Conservation (phyloP, 805 yeast species). For the Metschnikowia reukaufii region DNA sequence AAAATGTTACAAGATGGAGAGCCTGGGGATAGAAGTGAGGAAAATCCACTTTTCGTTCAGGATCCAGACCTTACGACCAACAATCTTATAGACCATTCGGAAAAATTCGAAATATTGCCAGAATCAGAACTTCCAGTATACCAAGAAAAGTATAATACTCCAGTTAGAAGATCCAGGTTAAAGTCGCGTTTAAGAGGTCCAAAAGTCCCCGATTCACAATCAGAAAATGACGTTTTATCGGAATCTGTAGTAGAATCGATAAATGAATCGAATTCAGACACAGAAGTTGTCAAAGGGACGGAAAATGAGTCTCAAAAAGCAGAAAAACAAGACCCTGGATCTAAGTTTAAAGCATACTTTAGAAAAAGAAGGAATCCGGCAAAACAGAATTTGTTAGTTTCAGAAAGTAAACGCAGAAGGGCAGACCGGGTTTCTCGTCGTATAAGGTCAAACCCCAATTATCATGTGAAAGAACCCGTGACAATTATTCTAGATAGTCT, state of each 20-base stretch:
- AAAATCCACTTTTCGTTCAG: neutral
- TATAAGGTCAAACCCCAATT: neutral
- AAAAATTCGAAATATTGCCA: neutral
- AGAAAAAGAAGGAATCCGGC: neutral
- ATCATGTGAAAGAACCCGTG: neutral
- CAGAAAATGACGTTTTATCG: no score
- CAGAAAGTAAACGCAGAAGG: neutral
- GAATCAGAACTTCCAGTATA: neutral
- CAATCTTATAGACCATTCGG: neutral
- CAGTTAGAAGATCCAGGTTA: neutral
- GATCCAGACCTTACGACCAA: conserved; percentile 2
- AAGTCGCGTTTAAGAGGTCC: neutral
- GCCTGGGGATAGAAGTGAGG: neutral
- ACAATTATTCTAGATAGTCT: conserved; percentile 5
- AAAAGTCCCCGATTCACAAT: no score
- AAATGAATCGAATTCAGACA: neutral
- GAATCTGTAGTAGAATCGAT: no score
- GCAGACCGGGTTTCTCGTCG: neutral
- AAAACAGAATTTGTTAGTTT: neutral
- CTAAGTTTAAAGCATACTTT: neutral
- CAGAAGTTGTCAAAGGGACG: no score
- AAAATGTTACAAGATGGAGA: neutral
- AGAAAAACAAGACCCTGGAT: neutral
- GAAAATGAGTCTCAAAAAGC: no score
- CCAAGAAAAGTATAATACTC: neutral